phyloP scores from a whole-genome alignment of 768 basidiomycete species.

The Galerina marginata region DNA sequence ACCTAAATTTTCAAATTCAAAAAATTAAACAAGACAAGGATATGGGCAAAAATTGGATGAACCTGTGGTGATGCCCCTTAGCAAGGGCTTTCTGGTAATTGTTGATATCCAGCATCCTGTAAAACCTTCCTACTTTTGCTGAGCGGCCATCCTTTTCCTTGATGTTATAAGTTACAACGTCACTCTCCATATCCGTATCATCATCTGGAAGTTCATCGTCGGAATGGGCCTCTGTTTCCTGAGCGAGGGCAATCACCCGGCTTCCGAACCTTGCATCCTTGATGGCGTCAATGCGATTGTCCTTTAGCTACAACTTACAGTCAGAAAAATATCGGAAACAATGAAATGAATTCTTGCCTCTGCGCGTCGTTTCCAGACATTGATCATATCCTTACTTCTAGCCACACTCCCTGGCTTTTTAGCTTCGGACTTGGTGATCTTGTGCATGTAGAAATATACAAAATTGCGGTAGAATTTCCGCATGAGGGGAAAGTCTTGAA shows the following conservation, averaged over 20 bases:
- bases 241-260: background rate
- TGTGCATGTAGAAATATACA: slow-evolving; percentile 20
- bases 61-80: no score
- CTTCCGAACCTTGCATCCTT: background rate
- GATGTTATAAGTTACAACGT: background rate
- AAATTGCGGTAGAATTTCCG: slow-evolving; percentile 21
- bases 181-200: background rate
- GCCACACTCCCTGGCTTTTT: slow-evolving; percentile 15
- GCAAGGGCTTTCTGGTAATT: no score
- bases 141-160: background rate
- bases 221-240: slow-evolving; percentile 4
- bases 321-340: background rate
- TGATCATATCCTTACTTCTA: background rate
- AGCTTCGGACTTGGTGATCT: slow-evolving; percentile 11
- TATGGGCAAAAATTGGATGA: no score
- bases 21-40: no score
- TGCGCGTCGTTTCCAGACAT: background rate
- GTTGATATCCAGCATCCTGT: no score
- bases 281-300: background rate
- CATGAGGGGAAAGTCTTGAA: slow-evolving; percentile 15
- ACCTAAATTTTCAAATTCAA: background rate
- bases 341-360: background rate
- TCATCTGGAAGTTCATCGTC: background rate
- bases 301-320: background rate
- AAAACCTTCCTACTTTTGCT: background rate